Conservation (phyloP, 208 protist genomes). For the Trypanosoma avium region DNA sequence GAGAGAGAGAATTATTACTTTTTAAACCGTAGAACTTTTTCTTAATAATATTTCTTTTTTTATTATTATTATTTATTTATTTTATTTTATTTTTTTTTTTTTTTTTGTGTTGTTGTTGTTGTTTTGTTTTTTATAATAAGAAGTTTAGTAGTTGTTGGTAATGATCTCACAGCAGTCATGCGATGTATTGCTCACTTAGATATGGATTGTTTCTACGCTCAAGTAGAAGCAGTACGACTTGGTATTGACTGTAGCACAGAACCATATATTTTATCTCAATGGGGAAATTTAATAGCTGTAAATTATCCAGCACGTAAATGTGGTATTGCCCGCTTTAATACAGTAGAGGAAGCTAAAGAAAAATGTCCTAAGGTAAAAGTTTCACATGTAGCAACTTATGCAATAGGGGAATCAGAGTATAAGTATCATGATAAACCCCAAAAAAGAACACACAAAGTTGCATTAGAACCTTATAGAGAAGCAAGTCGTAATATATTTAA, state of each 20-base stretch:
- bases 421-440: constrained; percentile 55
- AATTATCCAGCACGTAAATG: constrained; percentile 81
- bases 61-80: not conserved
- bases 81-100: constrained; percentile 17
- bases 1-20: constrained; percentile 13
- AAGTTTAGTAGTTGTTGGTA: not conserved
- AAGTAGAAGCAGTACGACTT: constrained; percentile 86
- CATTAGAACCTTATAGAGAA: constrained; percentile 82
- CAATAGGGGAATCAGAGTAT: constrained; percentile 45
- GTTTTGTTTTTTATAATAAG: constrained; percentile 1
- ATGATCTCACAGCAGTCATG: constrained; percentile 13
- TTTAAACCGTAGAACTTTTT: constrained; percentile 7
- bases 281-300: constrained; percentile 83
- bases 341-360: constrained; percentile 37
- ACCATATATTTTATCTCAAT: constrained; percentile 73
- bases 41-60: constrained; percentile 18
- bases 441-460: constrained; percentile 70
- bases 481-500: constrained; percentile 73
- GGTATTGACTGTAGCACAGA: constrained; percentile 68
- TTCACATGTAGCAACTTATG: constrained; percentile 57
- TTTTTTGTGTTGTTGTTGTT: not conserved
- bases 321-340: constrained; percentile 70
- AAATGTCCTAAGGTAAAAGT: constrained; percentile 55
- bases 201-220: constrained; percentile 94
- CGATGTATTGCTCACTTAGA: constrained; percentile 86